Conservation (phyloP, 495 filamentous ascomycete genomes). For the Penicillium canescens region DNA sequence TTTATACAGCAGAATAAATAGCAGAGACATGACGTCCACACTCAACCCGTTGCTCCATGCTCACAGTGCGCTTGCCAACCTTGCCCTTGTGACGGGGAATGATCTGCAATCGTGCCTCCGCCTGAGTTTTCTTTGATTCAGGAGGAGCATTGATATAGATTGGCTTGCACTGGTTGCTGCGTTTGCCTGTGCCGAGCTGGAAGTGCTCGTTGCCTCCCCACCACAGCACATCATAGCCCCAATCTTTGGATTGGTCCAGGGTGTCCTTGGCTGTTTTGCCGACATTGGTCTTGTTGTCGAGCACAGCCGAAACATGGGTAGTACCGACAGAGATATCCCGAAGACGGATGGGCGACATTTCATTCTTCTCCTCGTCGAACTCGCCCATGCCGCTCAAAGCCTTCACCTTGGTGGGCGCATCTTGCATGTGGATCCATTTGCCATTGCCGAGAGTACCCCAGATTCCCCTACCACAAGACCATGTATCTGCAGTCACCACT, state of each 20-base stretch:
- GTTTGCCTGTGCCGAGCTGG: conserved; percentile 87
- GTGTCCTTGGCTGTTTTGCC: conserved; percentile 44
- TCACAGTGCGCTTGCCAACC: conserved; percentile 63
- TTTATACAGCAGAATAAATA: conserved; percentile 61
- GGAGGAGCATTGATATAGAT: conserved; percentile 78
- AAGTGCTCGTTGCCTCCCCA: conserved; percentile 95
- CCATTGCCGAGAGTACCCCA: conserved; percentile 80
- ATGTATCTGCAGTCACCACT: conserved; percentile 70
- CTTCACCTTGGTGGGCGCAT: conserved; percentile 78
- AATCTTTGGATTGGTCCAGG: conserved; percentile 59
- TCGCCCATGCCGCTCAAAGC: conserved; percentile 78
- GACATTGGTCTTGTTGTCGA: conserved; percentile 75
- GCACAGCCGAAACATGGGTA: conserved; percentile 75
- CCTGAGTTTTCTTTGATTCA: conserved; percentile 40
- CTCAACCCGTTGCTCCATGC: conserved; percentile 83
- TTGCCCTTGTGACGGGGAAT: conserved; percentile 73
- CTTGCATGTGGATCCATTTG: conserved; percentile 87
- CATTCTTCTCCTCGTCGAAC: conserved; percentile 72
- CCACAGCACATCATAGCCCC: conserved; percentile 82
- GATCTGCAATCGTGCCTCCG: conserved; percentile 80
- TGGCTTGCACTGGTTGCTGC: conserved; percentile 74
- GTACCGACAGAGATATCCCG: conserved; percentile 69
- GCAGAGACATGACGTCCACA: conserved; percentile 84
- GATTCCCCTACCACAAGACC: conserved; percentile 84
- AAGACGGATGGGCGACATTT: conserved; percentile 74